Evolutionary conservation across 345 rosid genomes (phyloP), one percentile per base, ranked within the genome.

Genomic region (Noccaea bulbosa): DNA sequence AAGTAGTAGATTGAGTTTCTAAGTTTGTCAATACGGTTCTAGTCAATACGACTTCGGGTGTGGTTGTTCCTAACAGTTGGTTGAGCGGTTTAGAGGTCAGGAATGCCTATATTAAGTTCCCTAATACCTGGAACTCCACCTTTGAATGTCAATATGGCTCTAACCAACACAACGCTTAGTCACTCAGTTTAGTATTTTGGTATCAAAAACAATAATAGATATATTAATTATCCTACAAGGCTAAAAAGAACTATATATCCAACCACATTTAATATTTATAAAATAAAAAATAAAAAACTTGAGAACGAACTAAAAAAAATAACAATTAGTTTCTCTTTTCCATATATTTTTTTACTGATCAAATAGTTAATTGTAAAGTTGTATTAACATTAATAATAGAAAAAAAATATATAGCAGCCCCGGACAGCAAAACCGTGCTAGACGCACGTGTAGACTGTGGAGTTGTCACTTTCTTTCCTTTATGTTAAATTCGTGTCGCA

Each of bases 381-480:
- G 40, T 37, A 22, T 27, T 3, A 27, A 27, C 30, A 24, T 2
- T 2, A 27, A 27, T 27, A 4, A 27, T 27, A 27, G 30, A 27
- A 27, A 27, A 27, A 0, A 27, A 27, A 27, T 27, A 27, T 27
- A 3, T 27, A 27, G 30, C 30, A 27, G 30, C 64, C 63, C 64
- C 63, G 30, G 78, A 52, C 64, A 74, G 69, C 69, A 74, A 41
- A 43, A 22, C 69, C 11, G 63, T 74, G 78, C 64, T 5, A 46
- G 30, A 53, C 64, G 70, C 78, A 68, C 74, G 78, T 75, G 78
- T 75, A 27, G 30, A 27, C 30, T 27, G 22, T 27, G 30, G 0
- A 38, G 64, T 52, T 68, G 57, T 68, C 74, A 34, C 45, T 53
- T 61, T 68, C 41, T 22, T 47, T 65, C 59, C 46, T 11, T 44